Conservation (phyloP, 108 stramenopile species). For the Mayamaea pseudoterrestris region DNA sequence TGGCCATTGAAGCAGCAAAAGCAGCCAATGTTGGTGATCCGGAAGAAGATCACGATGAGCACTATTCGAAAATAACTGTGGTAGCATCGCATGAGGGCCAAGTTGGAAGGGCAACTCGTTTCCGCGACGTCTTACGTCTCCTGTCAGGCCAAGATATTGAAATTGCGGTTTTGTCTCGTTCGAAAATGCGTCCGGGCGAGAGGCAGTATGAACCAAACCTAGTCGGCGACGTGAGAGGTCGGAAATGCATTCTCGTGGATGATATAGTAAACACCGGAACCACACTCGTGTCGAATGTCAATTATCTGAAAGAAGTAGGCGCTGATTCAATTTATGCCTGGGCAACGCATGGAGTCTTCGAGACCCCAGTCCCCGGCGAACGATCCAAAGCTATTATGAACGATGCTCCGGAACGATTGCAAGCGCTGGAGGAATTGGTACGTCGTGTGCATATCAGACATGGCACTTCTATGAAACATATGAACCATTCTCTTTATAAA, state of each 20-base stretch:
- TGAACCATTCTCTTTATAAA: no score
- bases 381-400: slow-evolving; percentile 15
- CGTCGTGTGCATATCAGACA: no score
- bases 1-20: slow-evolving; percentile 5
- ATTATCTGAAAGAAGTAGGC: slow-evolving; percentile 43
- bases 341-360: slow-evolving; percentile 83
- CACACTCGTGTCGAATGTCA: slow-evolving; percentile 48
- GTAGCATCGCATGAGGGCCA: slow-evolving; percentile 81
- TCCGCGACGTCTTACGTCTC: slow-evolving; percentile 61
- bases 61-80: slow-evolving; percentile 49
- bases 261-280: slow-evolving; percentile 80
- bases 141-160: slow-evolving; percentile 53
- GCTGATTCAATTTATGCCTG: slow-evolving; percentile 71
- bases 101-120: slow-evolving; percentile 66
- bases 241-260: slow-evolving; percentile 80
- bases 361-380: slow-evolving; percentile 7
- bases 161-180: slow-evolving; percentile 65
- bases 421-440: slow-evolving; percentile 39
- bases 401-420: slow-evolving; percentile 41
- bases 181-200: slow-evolving; percentile 19
- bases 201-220: slow-evolving; percentile 35
- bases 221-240: slow-evolving; percentile 65
- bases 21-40: slow-evolving; percentile 9
- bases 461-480: no score
- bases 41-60: slow-evolving; percentile 16